phyloP scores from a whole-genome alignment of 495 filamentous ascomycete species.

The Annulohypoxylon nitens region DNA sequence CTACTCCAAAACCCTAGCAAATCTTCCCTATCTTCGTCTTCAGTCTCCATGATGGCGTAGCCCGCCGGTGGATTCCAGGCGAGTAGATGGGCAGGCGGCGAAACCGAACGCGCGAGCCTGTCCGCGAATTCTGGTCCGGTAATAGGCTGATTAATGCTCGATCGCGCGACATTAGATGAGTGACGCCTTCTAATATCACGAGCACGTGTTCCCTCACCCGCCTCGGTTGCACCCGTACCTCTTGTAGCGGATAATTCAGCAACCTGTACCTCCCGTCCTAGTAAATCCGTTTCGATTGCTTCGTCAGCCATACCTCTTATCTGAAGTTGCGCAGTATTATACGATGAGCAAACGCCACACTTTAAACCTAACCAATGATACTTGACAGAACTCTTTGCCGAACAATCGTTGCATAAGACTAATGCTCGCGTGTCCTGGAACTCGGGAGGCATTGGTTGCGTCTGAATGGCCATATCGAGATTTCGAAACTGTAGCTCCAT shows the following conservation, averaged over 20 bases:
- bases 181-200: conserved; percentile 51
- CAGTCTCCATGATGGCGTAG: conserved; percentile 48
- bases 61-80: conserved; percentile 37
- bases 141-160: conserved; percentile 42
- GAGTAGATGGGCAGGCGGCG: conserved; percentile 45
- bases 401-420: conserved; percentile 95
- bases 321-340: conserved; percentile 83
- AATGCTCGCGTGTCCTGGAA: conserved; percentile 84
- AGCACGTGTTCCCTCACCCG: conserved; percentile 26
- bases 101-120: conserved; percentile 55
- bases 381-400: conserved; percentile 81
- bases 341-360: conserved; percentile 85
- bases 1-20: conserved; percentile 76
- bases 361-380: conserved; percentile 97
- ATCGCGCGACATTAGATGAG: conserved; percentile 51
- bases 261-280: conserved; percentile 47
- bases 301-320: conserved; percentile 57
- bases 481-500: conserved; percentile 97
- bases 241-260: conserved; percentile 30
- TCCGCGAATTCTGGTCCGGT: conserved; percentile 52
- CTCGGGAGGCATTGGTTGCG: conserved; percentile 90
- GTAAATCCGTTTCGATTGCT: conserved; percentile 51
- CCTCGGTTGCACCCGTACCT: conserved; percentile 22
- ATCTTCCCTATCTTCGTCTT: conserved; percentile 67
- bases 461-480: conserved; percentile 84